Evolutionary conservation across 164 flowering plant genomes (phyloP).

Genomic region (Tinospora cordifolia): DNA sequence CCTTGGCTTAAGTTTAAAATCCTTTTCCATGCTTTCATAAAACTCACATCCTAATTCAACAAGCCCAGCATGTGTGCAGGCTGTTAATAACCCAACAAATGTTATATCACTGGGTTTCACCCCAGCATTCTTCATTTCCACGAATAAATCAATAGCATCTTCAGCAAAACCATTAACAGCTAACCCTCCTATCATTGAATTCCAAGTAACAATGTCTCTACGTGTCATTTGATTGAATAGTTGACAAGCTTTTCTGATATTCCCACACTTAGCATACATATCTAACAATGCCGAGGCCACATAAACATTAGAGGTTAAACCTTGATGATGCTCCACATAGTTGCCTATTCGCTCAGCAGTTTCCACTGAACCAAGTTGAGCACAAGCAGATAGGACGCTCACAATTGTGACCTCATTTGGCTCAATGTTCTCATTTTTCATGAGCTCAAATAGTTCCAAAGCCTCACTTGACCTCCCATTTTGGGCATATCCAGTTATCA

Average conservation of each 20-base stretch:
- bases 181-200: conserved; percentile 41
- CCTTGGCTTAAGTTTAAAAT: conserved; percentile 27
- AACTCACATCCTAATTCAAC: conserved; percentile 31
- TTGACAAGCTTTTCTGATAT: conserved; percentile 31
- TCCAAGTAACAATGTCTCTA: conserved; percentile 42
- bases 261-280: conserved; percentile 43
- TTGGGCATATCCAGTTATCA: conserved; percentile 50
- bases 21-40: conserved; percentile 30
- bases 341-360: conserved; percentile 31
- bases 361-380: conserved; percentile 38
- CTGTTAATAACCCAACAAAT: conserved; percentile 39
- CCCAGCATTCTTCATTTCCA: conserved; percentile 23
- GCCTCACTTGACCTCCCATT: conserved; percentile 45
- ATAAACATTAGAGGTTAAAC: conserved; percentile 28
- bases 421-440: conserved; percentile 27
- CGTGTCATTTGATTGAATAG: conserved; percentile 28
- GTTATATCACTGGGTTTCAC: conserved; percentile 39
- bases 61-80: conserved; percentile 45
- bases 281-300: conserved; percentile 37
- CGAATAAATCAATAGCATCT: conserved; percentile 28
- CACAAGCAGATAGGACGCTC: conserved; percentile 40
- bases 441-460: conserved; percentile 34
- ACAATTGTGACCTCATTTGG: conserved; percentile 42
- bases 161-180: conserved; percentile 33
- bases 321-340: conserved; percentile 27